phyloP scores from a whole-genome alignment of 306 rosid genomes.

The Sindora glabra region DNA sequence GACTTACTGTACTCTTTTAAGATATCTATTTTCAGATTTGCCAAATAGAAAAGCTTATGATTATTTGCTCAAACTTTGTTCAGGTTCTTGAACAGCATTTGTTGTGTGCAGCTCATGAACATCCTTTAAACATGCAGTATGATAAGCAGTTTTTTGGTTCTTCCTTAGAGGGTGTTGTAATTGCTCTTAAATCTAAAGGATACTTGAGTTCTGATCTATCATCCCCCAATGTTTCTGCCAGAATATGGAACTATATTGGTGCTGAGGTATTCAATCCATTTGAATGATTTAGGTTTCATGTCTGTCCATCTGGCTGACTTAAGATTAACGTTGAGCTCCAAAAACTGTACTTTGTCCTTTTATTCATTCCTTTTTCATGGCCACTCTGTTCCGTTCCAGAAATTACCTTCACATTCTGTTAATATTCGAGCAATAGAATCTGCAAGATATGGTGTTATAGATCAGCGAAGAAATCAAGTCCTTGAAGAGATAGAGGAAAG shows the following conservation, averaged over 20 bases:
- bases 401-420: slow-evolving; percentile 64
- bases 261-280: slow-evolving; percentile 37
- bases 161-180: slow-evolving; percentile 39
- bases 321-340: slow-evolving; percentile 1
- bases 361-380: background rate
- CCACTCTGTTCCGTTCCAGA: slow-evolving; percentile 40
- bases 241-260: slow-evolving; percentile 83
- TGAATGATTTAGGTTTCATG: slow-evolving; percentile 10
- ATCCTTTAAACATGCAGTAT: slow-evolving; percentile 54
- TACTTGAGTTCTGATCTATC: slow-evolving; percentile 41
- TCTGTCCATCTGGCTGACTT: slow-evolving; percentile 18
- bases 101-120: slow-evolving; percentile 79
- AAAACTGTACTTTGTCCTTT: background rate
- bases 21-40: background rate
- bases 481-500: slow-evolving; percentile 98
- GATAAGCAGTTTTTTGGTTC: slow-evolving; percentile 75
- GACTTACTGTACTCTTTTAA: slow-evolving; percentile 1
- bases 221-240: slow-evolving; percentile 35
- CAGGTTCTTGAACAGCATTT: slow-evolving; percentile 88
- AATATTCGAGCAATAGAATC: slow-evolving; percentile 80
- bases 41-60: slow-evolving; percentile 3
- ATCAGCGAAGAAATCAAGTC: slow-evolving; percentile 41
- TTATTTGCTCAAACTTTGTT: slow-evolving; percentile 17
- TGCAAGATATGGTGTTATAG: slow-evolving; percentile 58
- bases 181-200: slow-evolving; percentile 59